Base-by-base conservation (phyloP, 495 filamentous ascomycete genomes). In the Apodospora peruviana region DNA sequence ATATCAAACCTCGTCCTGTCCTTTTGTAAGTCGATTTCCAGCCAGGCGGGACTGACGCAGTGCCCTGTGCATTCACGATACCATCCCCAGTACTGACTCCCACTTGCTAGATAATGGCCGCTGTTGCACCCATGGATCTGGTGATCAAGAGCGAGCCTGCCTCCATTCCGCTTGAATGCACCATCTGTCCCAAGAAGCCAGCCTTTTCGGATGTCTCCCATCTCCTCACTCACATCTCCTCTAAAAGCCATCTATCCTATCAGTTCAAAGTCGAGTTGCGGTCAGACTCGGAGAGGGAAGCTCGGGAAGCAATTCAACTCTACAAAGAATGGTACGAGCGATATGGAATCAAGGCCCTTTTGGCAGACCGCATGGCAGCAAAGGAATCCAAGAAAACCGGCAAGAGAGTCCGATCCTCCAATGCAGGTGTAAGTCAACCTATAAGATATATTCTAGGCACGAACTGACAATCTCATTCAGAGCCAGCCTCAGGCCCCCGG, bases 141-240 rank as follows among this genome's bases (percentile, higher is more conserved):
- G 50, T 56, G 5, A 38, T 51, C 32, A 57, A 42, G 47, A 38
- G 27, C 27, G 27, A 53, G 27, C 42, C 46, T 37, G 24, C 23
- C 20, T 20, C 47, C 44, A 20, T 20, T 12, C 1, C 27, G 14
- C 27, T 32, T 32, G 7, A 32, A 32, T 96, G 90, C 78, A 84
- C 71, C 48, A 80, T 91, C 55, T 96, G 90, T 64, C 82, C 83
- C 5, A 86, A 85, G 54, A 79, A 76, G 45, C 86, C 88, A 10
- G 70, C 61, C 34, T 96, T 95, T 67, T 93, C 89, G 43, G 90
- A 96, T 60, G 67, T 88, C 25, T 94, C 90, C 14, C 90, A 95
- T 58, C 73, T 95, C 20, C 75, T 96, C 48, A 96, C 90, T 25
- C 90, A 96, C 57, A 76, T 94, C 16, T 76, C 82, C 20, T 95